These are phyloP conservation scores for Collybia nuda DNA, from an alignment of 768 basidiomycete species.

Conservation along the genomic window DNA sequence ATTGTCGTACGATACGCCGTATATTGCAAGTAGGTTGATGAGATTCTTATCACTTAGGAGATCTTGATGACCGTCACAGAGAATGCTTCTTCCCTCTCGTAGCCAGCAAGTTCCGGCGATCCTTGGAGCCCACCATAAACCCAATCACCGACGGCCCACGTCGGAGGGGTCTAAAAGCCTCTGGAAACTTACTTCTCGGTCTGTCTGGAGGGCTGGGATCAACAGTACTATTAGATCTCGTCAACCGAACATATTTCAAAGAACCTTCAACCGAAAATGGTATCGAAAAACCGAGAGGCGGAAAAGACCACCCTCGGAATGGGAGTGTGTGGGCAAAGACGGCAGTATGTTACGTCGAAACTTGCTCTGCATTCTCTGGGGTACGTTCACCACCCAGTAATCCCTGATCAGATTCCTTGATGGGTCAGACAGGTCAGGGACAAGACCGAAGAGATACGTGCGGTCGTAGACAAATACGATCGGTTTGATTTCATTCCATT, in stretches of 20 bases:
- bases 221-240: slow-evolving; percentile 67
- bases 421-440: slow-evolving; percentile 46
- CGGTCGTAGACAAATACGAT: slow-evolving; percentile 45
- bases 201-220: slow-evolving; percentile 84
- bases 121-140: slow-evolving; percentile 66
- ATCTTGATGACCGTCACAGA: slow-evolving; percentile 28
- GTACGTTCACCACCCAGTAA: slow-evolving; percentile 37
- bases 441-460: slow-evolving; percentile 49
- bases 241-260: slow-evolving; percentile 57
- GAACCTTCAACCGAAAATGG: slow-evolving; percentile 18
- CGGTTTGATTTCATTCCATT: slow-evolving; percentile 60
- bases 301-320: slow-evolving; percentile 67
- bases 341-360: slow-evolving; percentile 69
- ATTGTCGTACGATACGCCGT: slow-evolving; percentile 78
- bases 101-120: slow-evolving; percentile 60
- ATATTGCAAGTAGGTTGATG: slow-evolving; percentile 69
- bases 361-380: slow-evolving; percentile 56
- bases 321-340: slow-evolving; percentile 62
- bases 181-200: slow-evolving; percentile 66
- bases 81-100: slow-evolving; percentile 68
- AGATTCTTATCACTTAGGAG: background rate
- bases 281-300: slow-evolving; percentile 41
- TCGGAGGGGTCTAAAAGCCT: slow-evolving; percentile 60
- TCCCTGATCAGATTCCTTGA: slow-evolving; percentile 6
- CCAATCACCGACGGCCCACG: slow-evolving; percentile 51